Conservation (phyloP, 2,329 filamentous ascomycete genomes). For the Hymenoscyphus occultus region DNA sequence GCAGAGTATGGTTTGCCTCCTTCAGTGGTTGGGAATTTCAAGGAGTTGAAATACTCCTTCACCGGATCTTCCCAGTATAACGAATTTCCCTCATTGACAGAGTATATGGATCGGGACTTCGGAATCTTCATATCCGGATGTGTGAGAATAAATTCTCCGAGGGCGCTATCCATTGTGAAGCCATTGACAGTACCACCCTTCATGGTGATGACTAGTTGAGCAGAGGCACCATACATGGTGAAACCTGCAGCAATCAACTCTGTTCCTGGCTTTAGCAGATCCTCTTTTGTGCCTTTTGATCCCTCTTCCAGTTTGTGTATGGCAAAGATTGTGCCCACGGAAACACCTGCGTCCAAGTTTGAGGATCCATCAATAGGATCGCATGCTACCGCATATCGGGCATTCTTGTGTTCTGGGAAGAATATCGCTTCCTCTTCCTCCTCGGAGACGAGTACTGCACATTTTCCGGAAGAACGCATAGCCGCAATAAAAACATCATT, state of each 20-base stretch:
- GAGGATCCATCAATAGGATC: constrained; percentile 98
- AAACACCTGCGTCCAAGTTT: constrained; percentile 96
- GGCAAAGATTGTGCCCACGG: constrained; percentile 95
- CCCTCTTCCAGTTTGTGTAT: constrained; percentile 85
- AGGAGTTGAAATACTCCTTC: constrained; percentile 81
- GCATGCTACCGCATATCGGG: constrained; percentile 93
- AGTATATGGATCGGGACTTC: constrained; percentile 81
- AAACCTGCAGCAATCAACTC: constrained; percentile 95
- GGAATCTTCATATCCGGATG: constrained; percentile 94
- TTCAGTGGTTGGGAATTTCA: constrained; percentile 72
- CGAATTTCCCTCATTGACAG: constrained; percentile 97
- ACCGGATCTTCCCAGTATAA: constrained; percentile 91
- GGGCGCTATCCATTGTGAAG: constrained; percentile 93
- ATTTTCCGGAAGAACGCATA: constrained; percentile 90
- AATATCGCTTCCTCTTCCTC: constrained; percentile 92
- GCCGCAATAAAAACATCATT: constrained; percentile 96
- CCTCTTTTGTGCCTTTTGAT: constrained; percentile 71
- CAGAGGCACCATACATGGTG: constrained; percentile 98
- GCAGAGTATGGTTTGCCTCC: constrained; percentile 88
- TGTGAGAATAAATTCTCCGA: constrained; percentile 98
- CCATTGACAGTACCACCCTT: constrained; percentile 88
- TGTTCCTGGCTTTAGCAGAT: constrained; percentile 84
- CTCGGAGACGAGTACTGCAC: constrained; percentile 91
- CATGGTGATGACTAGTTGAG: constrained; percentile 97
- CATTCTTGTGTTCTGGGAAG: constrained; percentile 71